Evolutionary conservation across 1,139 yeast species (phyloP), one percentile per base, ranked within the genome.

Genomic region (Debaryomycetaceae sp.): DNA sequence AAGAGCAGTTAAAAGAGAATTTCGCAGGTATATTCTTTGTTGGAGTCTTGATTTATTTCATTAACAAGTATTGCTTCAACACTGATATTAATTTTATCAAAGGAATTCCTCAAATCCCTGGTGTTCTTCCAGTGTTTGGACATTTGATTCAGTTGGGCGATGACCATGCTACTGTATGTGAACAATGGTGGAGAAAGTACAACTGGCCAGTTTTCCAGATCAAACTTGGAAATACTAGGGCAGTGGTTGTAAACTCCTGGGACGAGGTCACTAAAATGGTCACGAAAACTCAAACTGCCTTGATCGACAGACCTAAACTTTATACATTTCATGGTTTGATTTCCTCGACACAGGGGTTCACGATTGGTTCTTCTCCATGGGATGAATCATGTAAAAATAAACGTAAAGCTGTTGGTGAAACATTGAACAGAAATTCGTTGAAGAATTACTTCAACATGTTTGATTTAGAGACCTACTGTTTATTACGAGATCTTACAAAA

Each of bases 231-330:
- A 38, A 38, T 26, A 38, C 41, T 22, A 30, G 41, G 17, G 41
- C 41, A 17, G 41, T 38, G n/a, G 41, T 38, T 7, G 41, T 38
- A 16, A 38, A 38, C 16, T 38, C 41, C 14, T 38, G 41, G 41
- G 40, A 36, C 24, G 41, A 38, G 18, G 39, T 38, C 8, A 38
- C 19, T 14, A n/a, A 38, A 13, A 30, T 38, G 35, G 39, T 38
- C 6, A 38, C 41, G n/a, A 38, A 31, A 22, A 38, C 41, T 8
- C 38, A 38, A 30, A 28, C 40, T 15, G 39, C 38, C 30, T 30
- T 38, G 15, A 38, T 38, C 31, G 41, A 38, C 24, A 24, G 41
- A n/a, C 41, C 41, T 6, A 38, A 35, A 15, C 26, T 38, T 6
- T 38, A 30, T 31, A 38, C 41, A 1, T 38, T 38, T 30, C 41